Base-by-base conservation (phyloP, 2,329 filamentous ascomycete genomes). In the Fusarium sp. region DNA sequence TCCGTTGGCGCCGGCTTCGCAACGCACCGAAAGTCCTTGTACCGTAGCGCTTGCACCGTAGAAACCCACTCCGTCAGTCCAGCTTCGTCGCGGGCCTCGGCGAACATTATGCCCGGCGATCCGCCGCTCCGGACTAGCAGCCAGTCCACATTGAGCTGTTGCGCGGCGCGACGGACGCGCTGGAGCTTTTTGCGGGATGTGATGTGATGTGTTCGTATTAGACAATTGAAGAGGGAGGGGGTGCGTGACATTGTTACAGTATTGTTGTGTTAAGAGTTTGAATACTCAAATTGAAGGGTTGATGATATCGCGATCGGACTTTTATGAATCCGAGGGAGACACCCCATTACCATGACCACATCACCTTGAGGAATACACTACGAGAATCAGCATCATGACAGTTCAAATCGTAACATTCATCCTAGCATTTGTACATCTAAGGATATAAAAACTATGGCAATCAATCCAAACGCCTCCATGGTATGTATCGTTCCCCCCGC, bases 161-260 rank as follows among this genome's bases (percentile, higher is more conserved):
- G 83, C 8, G 90, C 89, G 5, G 87, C 85, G 77, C 91, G 91
- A 51, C 84, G 87, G 22, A 94, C 84, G 57, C 79, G 80, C 9
- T 81, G 79, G 1, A 86, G 79, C 75, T 94, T 94, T 76, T 93
- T 94, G 68, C 91, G 89, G 0, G 91, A 94, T 6, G 91, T 94
- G 75, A 94, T 94, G 77, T 94, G 92, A 72, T 94, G 92, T 0
- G 92, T 94, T 53, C 91, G 87, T 63, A 94, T 92, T 45, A 94
- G 82, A 28, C 65, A 69, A n/a, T 69, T 73, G 47, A 75, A 75
- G 15, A 75, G 49, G 6, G 58, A 43, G 2, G 64, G 36, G 2
- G 62, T 50, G 34, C 64, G 73, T 24, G 71, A 54, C 73, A 75
- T 75, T 26, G 26, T 58, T 57, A 5, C 19, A 24, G 26, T 34